These are phyloP conservation scores for Parachaetomium inaequale DNA, from an alignment of 495 filamentous ascomycete genomes.

Conservation along the genomic window DNA sequence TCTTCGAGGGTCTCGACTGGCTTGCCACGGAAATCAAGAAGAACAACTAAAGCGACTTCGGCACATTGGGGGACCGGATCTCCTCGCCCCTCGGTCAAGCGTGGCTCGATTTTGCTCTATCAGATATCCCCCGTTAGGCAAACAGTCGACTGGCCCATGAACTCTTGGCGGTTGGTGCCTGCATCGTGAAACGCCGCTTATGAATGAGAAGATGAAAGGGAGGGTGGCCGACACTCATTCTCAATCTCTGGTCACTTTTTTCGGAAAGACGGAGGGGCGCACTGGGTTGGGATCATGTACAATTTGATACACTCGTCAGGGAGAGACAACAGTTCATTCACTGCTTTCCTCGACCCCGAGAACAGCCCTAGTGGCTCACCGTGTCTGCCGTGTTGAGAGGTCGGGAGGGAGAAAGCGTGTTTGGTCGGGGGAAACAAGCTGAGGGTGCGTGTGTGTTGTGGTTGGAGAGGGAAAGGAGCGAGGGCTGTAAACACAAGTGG, in stretches of 20 bases:
- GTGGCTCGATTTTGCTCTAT: conserved; percentile 49
- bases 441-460: neutral
- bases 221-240: conserved; percentile 33
- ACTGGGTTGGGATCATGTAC: conserved; percentile 49
- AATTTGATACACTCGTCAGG: conserved; percentile 46
- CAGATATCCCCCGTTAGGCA: conserved; percentile 42
- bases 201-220: conserved; percentile 25
- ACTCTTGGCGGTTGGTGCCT: conserved; percentile 38
- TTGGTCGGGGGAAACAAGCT: conserved; percentile 1
- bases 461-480: neutral
- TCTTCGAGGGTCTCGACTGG: conserved; percentile 99
- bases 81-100: conserved; percentile 34
- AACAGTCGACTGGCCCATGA: conserved; percentile 50
- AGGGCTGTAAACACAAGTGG: conserved; percentile 22
- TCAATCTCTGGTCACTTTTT: conserved; percentile 40
- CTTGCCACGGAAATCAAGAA: conserved; percentile 93
- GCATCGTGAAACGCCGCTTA: conserved; percentile 37
- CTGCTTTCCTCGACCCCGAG: conserved; percentile 23
- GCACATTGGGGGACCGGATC: conserved; percentile 21
- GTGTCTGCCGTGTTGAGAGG: conserved; percentile 18
- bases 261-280: conserved; percentile 46
- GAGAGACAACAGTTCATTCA: conserved; percentile 30
- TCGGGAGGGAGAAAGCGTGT: conserved; percentile 3
- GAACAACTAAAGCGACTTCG: conserved; percentile 60
- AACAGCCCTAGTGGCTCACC: conserved; percentile 7